Evolutionary conservation across 768 basidiomycete species (phyloP).

Genomic region (Mycena kentingensis): DNA sequence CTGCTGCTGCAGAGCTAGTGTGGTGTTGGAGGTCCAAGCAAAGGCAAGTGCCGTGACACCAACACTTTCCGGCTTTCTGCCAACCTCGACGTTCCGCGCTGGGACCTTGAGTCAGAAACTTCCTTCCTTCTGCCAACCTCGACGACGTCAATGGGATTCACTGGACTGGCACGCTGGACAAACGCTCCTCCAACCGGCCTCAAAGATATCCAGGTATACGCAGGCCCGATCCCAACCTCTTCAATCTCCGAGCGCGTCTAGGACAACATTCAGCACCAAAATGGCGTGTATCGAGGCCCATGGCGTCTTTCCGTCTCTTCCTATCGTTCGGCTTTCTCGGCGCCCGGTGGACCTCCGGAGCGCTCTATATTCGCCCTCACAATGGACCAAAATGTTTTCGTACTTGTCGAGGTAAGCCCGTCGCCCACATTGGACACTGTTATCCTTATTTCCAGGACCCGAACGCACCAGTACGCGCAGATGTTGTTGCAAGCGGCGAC

Average conservation of each 20-base stretch:
- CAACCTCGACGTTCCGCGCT: too few relatives aligned
- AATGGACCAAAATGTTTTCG: conserved; percentile 81
- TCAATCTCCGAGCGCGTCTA: conserved; percentile 48
- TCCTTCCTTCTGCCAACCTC: conserved; percentile 7
- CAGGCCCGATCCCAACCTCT: neutral
- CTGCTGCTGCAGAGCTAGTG: too few relatives aligned
- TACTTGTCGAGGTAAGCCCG: conserved; percentile 76
- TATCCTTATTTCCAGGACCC: too few relatives aligned
- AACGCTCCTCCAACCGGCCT: conserved; percentile 78
- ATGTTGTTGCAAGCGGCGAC: conserved; percentile 51
- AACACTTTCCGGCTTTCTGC: too few relatives aligned
- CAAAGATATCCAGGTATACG: conserved; percentile 16
- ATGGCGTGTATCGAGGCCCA: conserved; percentile 60
- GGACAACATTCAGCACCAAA: conserved; percentile 72
- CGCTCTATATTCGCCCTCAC: conserved; percentile 75
- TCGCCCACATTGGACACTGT: too few relatives aligned
- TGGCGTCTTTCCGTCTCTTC: conserved; percentile 75
- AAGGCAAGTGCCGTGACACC: too few relatives aligned
- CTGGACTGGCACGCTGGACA: conserved; percentile 76
- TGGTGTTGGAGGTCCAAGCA: too few relatives aligned
- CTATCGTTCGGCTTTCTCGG: conserved; percentile 70
- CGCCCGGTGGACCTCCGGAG: conserved; percentile 54
- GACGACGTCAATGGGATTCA: conserved; percentile 3
- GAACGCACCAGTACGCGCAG: conserved; percentile 64
- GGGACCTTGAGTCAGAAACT: too few relatives aligned